These are phyloP conservation scores for Neurospora sp. DNA, from an alignment of 2,329 filamentous ascomycete genomes.

Conservation along the genomic window DNA sequence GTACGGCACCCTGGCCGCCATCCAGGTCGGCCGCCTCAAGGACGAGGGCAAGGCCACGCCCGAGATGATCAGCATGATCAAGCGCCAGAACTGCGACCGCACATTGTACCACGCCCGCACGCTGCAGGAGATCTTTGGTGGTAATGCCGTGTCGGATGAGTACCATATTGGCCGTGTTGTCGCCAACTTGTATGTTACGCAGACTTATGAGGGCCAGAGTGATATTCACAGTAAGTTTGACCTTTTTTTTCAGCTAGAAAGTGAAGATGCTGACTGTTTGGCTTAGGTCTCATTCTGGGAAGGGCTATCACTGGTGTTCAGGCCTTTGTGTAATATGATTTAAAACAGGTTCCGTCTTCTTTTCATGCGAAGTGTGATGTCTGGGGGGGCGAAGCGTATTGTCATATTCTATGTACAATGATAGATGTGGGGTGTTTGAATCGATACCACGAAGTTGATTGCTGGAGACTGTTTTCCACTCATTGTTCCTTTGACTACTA, in stretches of 20 bases:
- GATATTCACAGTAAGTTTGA: constrained; percentile 79
- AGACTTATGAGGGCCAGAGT: constrained; percentile 97
- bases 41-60: constrained; percentile 79
- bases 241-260: background rate
- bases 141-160: constrained; percentile 96
- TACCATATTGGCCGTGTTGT: constrained; percentile 93
- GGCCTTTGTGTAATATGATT: constrained; percentile 57
- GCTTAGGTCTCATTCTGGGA: constrained; percentile 52
- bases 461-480: background rate
- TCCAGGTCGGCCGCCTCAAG: constrained; percentile 88
- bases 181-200: constrained; percentile 90
- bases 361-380: background rate
- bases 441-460: background rate
- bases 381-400: background rate
- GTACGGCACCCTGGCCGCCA: constrained; percentile 79
- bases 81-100: constrained; percentile 92
- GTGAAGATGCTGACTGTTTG: constrained; percentile 1
- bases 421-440: background rate
- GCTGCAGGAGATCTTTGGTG: constrained; percentile 92
- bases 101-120: constrained; percentile 69
- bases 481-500: background rate
- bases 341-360: background rate
- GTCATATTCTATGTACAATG: background rate
- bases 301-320: constrained; percentile 62
- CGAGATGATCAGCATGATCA: constrained; percentile 96